Percentiles rank a stretch among this genome's conserved stretches.
Conservation (phyloP, 2,329 filamentous ascomycete species). For the Cadophora luteo-olivacea region DNA sequence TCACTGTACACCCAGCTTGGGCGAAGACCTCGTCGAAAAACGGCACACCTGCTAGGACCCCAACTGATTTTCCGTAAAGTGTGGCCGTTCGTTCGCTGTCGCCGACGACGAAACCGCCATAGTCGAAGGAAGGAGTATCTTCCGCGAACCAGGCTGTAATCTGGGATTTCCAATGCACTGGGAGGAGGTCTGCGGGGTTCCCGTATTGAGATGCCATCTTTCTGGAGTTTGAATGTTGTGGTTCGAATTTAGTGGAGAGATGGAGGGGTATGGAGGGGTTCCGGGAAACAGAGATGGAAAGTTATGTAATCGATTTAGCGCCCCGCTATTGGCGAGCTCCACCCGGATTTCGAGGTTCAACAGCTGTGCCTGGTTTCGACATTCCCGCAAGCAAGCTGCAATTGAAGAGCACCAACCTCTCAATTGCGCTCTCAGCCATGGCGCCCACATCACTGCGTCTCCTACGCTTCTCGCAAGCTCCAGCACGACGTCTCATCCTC, state of each 20-base stretch:
- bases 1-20: conserved; percentile 88
- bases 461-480: conserved; percentile 27
- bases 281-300: background rate
- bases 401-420: conserved; percentile 5
- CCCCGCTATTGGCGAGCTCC: conserved; percentile 9
- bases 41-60: conserved; percentile 87
- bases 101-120: conserved; percentile 95
- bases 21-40: conserved; percentile 95
- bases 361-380: background rate
- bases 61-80: conserved; percentile 73
- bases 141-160: conserved; percentile 90
- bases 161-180: conserved; percentile 81
- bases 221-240: background rate
- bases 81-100: conserved; percentile 67
- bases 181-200: conserved; percentile 75
- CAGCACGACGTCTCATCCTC: conserved; percentile 21
- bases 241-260: background rate
- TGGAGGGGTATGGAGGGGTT: conserved; percentile 9
- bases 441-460: conserved; percentile 30
- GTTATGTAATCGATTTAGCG: conserved; percentile 7
- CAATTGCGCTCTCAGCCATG: conserved; percentile 28
- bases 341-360: background rate
- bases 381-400: background rate
- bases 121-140: conserved; percentile 96
- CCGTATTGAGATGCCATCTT: conserved; percentile 53